Evolutionary conservation across 2,329 filamentous ascomycete genomes (phyloP), one percentile per base, ranked within the genome.

Genomic region (Stromatinia cepivora): DNA sequence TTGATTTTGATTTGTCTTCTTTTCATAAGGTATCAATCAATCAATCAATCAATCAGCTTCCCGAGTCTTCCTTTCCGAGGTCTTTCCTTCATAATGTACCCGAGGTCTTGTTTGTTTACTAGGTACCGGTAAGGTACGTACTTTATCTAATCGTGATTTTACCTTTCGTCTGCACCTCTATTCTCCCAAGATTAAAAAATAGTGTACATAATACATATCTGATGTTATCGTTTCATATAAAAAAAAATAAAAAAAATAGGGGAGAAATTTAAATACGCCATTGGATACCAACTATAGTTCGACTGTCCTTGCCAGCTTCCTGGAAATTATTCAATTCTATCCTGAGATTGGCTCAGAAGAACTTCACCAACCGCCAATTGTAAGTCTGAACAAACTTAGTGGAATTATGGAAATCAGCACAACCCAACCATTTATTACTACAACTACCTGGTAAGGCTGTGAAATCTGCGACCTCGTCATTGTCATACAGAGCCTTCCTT

Each of bases 401-500:
- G 36, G 22, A 34, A 48, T 48, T 65, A 68, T 39, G 22, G 31
- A 39, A 39, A 20, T 22, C n/a, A 62, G 46, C 58, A 45, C 25
- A 48, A 68, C 46, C 66, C 70, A 74, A 71, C 72, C 69, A 70
- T 72, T 71, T 69, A 63, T 67, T 57, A 66, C 68, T 61, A 70
- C 69, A 59, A 67, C 57, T 45, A 39, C 45, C 31, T 36, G 58
- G 53, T 72, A 75, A 73, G 74, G 74, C 73, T 75, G 74, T 67
- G 66, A 53, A 54, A 48, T 67, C 66, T 50, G 45, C 31, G 48
- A 54, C 50, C 53, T 63, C 45, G 13, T 67, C 54, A 66, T 67
- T 62, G 50, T 28, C 58, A 69, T 54, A 52, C 54, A 61, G 72
- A 73, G 72, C 72, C 74, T 69, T 71, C 72, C 58, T 66, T 17